Conservation (phyloP, 345 rosid genomes). For the Excoecaria agallocha region DNA sequence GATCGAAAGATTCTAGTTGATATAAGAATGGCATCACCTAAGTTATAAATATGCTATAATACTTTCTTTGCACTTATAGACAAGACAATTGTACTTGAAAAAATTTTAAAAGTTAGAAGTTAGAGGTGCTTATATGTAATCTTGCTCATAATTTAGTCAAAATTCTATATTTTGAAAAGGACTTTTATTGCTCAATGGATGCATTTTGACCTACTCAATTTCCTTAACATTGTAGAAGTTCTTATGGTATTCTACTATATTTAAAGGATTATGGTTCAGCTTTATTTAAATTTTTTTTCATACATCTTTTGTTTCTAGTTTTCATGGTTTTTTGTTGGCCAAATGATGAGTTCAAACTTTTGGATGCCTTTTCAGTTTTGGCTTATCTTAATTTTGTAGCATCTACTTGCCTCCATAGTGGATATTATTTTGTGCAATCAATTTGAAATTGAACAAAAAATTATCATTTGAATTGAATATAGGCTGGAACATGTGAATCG, state of each 20-base stretch:
- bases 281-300: background rate
- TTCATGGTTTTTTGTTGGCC: slow-evolving; percentile 52
- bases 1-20: slow-evolving; percentile 8
- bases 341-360: slow-evolving; percentile 57
- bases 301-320: background rate
- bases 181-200: too few relatives aligned
- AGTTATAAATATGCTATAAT: slow-evolving; percentile 15
- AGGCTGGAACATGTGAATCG: background rate
- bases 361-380: too few relatives aligned
- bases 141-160: background rate
- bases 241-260: too few relatives aligned
- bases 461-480: too few relatives aligned
- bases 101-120: background rate
- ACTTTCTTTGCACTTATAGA: background rate
- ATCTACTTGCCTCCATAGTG: too few relatives aligned
- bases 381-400: too few relatives aligned
- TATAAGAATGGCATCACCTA: background rate
- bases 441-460: slow-evolving; percentile 34
- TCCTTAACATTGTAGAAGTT: too few relatives aligned
- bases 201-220: background rate
- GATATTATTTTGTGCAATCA: too few relatives aligned
- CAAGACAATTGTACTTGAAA: background rate
- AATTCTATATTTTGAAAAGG: background rate
- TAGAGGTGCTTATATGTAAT: background rate
- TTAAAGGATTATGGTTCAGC: too few relatives aligned